phyloP scores from a whole-genome alignment of 2,329 filamentous ascomycete species.

The Lasiodiplodia sp. region DNA sequence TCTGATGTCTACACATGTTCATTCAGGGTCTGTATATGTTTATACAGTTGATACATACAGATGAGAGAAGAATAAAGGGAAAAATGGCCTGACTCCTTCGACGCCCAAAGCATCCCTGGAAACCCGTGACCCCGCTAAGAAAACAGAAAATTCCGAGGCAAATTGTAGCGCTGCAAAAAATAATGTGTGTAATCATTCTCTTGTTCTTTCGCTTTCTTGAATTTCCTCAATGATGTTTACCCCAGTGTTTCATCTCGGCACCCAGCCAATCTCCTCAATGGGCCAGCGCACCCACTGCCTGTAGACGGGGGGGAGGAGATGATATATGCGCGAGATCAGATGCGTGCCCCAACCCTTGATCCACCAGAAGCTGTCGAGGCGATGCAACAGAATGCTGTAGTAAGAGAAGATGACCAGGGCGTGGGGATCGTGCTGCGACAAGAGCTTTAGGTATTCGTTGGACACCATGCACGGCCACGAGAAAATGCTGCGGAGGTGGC shows the following conservation, averaged over 20 bases:
- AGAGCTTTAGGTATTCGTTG: constrained; percentile 16
- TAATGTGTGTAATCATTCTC: too few relatives aligned
- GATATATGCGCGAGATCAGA: constrained; percentile 19
- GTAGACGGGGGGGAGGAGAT: constrained; percentile 23
- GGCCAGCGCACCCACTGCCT: constrained; percentile 27
- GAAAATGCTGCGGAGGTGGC: constrained; percentile 23
- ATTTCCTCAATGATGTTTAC: too few relatives aligned
- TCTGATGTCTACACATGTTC: too few relatives aligned
- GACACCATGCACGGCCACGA: constrained; percentile 20
- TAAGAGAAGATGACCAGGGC: constrained; percentile 21
- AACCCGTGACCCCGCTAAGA: too few relatives aligned
- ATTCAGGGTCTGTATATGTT: too few relatives aligned
- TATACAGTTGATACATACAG: too few relatives aligned
- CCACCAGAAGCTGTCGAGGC: constrained; percentile 28
- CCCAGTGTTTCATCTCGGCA: constrained; percentile 10
- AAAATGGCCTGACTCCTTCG: too few relatives aligned
- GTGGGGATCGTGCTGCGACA: constrained; percentile 1
- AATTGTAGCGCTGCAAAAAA: too few relatives aligned
- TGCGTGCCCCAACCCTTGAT: constrained; percentile 29
- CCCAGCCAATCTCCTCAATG: constrained; percentile 28
- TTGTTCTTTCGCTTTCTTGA: too few relatives aligned
- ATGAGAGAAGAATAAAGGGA: too few relatives aligned
- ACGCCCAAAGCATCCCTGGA: too few relatives aligned
- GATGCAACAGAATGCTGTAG: constrained; percentile 23
- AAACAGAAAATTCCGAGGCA: too few relatives aligned